Conservation (phyloP, 257 asterid genomes). For the Datura wrightii region DNA sequence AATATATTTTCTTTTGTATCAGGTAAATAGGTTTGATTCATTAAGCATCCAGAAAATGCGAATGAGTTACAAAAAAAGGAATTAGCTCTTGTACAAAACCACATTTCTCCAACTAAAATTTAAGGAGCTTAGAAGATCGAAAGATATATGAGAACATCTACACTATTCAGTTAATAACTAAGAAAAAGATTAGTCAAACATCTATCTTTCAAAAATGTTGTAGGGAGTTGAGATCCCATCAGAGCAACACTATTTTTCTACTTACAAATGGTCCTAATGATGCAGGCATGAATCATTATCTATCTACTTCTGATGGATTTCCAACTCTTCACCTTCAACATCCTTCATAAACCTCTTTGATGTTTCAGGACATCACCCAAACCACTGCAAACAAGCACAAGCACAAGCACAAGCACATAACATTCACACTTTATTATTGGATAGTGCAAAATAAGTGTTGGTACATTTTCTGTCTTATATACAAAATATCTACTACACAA, state of each 20-base stretch:
- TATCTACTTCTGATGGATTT: neutral
- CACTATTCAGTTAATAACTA: neutral
- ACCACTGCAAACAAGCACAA: neutral
- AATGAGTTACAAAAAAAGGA: neutral
- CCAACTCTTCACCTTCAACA: neutral
- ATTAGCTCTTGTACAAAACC: neutral
- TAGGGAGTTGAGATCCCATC: constrained; percentile 5
- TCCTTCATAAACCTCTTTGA: neutral
- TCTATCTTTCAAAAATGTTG: neutral
- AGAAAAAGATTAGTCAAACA: neutral
- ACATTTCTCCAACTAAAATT: neutral
- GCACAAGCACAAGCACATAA: neutral
- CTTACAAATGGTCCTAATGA: neutral
- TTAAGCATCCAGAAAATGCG: neutral
- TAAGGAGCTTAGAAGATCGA: neutral
- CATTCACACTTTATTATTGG: neutral
- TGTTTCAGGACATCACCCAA: neutral
- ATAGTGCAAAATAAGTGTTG: neutral
- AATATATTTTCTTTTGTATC: neutral
- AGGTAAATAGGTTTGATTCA: neutral
- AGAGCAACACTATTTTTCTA: neutral
- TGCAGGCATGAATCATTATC: constrained; percentile 9
- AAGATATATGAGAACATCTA: neutral
- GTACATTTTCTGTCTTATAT: neutral
- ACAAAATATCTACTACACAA: neutral